Evolutionary conservation across 169 alveolate species (phyloP), one percentile per base, ranked within the genome.

Genomic region (Plasmodium inui): DNA sequence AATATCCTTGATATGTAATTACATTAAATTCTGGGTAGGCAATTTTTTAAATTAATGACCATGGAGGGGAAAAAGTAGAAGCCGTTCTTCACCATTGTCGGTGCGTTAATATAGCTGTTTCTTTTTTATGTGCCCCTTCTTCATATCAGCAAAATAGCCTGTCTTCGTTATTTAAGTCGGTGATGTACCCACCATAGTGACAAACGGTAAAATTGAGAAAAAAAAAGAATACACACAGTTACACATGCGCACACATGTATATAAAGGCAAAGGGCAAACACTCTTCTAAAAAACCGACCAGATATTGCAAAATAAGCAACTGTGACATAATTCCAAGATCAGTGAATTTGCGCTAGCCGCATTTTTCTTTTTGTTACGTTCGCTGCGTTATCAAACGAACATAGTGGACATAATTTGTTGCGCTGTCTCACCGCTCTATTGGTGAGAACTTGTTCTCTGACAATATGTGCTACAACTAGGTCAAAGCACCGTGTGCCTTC

Each of bases 401-500:
- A 26, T 1, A 28, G 37, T 26, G 76, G 14, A 28, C 28, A 12
- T 50, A 50, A 50, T 50, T 2, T 37, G 19, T 44, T 79, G 19
- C 32, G 32, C 32, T 14, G 30, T 79, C 22, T 67, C 76, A 79
- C 46, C 32, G 2, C 28, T 26, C 55, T 44, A 61, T 22, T 2
- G 30, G n/a, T 79, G 70, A 41, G 55, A n/a, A 79, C 50, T 79
- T 14, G 28, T 79, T 79, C 10, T 81, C 39, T n/a, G 39, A 28
- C 61, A 53, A 44, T 9, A 7, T 28, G 78, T 53, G 78, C 8
- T 26, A 50, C 53, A 85, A 46, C 80, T 85, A 85, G 84, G 70
- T 73, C 85, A 46, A 85, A 73, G 85, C 17, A 85, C 70, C 73
- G 39, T 79, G 30, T 37, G 74, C 79, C 61, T 74, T 28, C 9